Evolutionary conservation across 2,329 filamentous ascomycete species (phyloP).

Genomic region (Trichoderma gracile): DNA sequence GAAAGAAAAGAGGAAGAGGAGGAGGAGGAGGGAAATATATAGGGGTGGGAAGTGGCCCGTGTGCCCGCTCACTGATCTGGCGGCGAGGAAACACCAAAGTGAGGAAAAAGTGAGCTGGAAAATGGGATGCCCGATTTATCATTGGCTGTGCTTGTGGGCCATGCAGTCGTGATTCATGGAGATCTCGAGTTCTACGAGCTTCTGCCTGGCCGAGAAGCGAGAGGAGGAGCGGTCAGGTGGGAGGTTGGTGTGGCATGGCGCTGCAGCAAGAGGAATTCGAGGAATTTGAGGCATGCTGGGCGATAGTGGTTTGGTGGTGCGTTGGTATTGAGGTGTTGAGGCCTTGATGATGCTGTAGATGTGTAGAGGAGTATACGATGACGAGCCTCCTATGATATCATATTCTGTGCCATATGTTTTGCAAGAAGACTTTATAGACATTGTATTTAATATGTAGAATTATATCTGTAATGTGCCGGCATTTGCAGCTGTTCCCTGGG

Average conservation of each 20-base stretch:
- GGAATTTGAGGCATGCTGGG: neutral
- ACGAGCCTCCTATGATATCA: too few relatives aligned
- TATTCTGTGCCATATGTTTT: neutral
- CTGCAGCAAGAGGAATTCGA: too few relatives aligned
- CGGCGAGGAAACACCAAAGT: neutral
- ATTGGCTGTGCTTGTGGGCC: neutral
- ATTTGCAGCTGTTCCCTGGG: neutral
- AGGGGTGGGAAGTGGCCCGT: neutral
- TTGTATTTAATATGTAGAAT: neutral
- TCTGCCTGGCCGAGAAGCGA: neutral
- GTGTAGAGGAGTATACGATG: neutral
- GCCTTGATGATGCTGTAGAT: neutral
- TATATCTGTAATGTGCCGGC: neutral
- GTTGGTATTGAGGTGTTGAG: neutral
- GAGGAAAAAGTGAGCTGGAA: neutral
- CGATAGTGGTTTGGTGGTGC: neutral
- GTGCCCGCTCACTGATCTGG: conserved; percentile 20
- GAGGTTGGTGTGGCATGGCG: too few relatives aligned
- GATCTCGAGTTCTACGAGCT: too few relatives aligned
- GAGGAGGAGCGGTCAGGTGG: neutral
- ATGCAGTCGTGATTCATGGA: too few relatives aligned
- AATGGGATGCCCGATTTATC: neutral
- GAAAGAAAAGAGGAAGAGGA: neutral
- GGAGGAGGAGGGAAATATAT: neutral
- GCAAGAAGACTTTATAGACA: neutral